Conservation (phyloP, 2,329 filamentous ascomycete genomes). For the Verticillium isaacii region DNA sequence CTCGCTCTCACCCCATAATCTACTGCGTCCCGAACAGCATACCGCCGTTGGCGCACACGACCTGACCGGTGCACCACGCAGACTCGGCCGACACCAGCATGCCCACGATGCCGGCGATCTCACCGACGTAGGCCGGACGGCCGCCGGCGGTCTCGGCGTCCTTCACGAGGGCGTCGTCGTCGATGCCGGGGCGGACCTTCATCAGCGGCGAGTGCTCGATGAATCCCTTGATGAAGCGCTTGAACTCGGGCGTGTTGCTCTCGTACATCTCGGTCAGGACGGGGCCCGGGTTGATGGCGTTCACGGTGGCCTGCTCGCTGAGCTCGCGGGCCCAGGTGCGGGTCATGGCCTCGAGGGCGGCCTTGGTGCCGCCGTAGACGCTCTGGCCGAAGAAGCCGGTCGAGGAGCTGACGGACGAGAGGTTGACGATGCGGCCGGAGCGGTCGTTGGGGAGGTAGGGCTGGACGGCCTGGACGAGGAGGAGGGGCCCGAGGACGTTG, state of each 20-base stretch:
- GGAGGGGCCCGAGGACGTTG: slow-evolving; percentile 77
- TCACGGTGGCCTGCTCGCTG: slow-evolving; percentile 47
- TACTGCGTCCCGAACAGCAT: slow-evolving; percentile 41
- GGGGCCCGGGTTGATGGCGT: slow-evolving; percentile 53
- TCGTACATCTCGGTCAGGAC: slow-evolving; percentile 50
- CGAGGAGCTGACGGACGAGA: slow-evolving; percentile 50
- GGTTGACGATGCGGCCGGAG: slow-evolving; percentile 50
- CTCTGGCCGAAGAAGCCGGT: slow-evolving; percentile 50
- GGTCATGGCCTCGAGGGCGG: slow-evolving; percentile 55
- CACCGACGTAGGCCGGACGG: slow-evolving; percentile 59
- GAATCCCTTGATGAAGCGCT: slow-evolving; percentile 34
- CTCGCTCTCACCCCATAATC: neutral
- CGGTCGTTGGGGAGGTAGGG: slow-evolving; percentile 67
- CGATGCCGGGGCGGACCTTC: slow-evolving; percentile 54
- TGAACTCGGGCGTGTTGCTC: slow-evolving; percentile 34
- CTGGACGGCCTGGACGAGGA: slow-evolving; percentile 69
- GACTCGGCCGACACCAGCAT: slow-evolving; percentile 70
- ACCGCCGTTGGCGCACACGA: slow-evolving; percentile 76
- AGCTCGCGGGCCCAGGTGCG: slow-evolving; percentile 55
- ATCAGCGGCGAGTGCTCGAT: slow-evolving; percentile 56
- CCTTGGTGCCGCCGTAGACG: slow-evolving; percentile 55
- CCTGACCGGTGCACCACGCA: slow-evolving; percentile 75
- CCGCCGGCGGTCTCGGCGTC: slow-evolving; percentile 51
- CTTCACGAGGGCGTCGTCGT: slow-evolving; percentile 57
- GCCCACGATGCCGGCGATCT: slow-evolving; percentile 71